phyloP scores from a whole-genome alignment of 805 yeast genomes.

The Zygosaccharomyces bisporus region DNA sequence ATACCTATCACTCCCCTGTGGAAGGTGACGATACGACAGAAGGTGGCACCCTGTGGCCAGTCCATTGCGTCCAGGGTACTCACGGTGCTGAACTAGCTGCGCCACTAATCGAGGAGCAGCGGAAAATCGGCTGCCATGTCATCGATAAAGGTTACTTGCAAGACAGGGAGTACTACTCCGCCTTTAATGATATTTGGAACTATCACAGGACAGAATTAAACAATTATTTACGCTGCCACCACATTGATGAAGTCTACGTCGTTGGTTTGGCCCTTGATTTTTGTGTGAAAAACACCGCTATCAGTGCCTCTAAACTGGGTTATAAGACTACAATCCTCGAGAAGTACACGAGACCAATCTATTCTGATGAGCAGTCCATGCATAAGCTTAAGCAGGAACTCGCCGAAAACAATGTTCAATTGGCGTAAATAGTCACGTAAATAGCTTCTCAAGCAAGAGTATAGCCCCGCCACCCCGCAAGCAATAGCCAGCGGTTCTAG shows the following conservation, averaged over 20 bases:
- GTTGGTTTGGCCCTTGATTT: constrained; percentile 86
- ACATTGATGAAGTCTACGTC: constrained; percentile 58
- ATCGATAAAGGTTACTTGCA: constrained; percentile 68
- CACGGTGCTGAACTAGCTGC: constrained; percentile 56
- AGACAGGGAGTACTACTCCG: constrained; percentile 84
- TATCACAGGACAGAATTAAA: constrained; percentile 64
- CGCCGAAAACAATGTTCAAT: constrained; percentile 18
- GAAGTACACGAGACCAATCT: constrained; percentile 55
- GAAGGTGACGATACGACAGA: constrained; percentile 36
- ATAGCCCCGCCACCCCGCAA: neutral
- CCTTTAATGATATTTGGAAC: constrained; percentile 78
- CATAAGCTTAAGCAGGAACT: constrained; percentile 21
- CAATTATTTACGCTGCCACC: constrained; percentile 41
- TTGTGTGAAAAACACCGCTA: constrained; percentile 77
- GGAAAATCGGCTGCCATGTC: constrained; percentile 36
- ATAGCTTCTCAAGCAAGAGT: constrained; percentile 1
- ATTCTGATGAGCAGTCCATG: constrained; percentile 38
- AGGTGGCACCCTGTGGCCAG: constrained; percentile 71
- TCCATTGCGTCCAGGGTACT: constrained; percentile 76
- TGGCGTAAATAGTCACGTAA: constrained; percentile 3
- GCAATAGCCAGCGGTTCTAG: neutral
- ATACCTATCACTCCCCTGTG: constrained; percentile 51
- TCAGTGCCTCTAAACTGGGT: constrained; percentile 61
- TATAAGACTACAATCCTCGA: constrained; percentile 59
- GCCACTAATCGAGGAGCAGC: constrained; percentile 33